Conservation (phyloP, 106 monocot genomes). For the Allium cepa region DNA sequence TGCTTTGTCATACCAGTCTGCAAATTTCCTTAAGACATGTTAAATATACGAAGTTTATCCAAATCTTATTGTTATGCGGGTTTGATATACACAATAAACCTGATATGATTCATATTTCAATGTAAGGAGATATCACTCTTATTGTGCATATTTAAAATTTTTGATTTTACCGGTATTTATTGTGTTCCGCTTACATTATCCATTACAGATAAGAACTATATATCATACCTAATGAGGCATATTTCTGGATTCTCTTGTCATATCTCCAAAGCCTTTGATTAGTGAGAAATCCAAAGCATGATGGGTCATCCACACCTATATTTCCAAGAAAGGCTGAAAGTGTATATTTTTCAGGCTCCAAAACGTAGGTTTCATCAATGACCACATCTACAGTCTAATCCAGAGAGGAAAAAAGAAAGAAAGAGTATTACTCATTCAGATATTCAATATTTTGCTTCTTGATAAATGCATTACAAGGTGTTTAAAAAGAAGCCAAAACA, state of each 20-base stretch:
- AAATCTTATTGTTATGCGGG: no score
- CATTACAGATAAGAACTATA: background rate
- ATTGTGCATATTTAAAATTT: no score
- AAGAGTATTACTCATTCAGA: no score
- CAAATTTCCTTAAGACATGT: no score
- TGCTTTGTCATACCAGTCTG: slow-evolving; percentile 18
- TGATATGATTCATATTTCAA: no score
- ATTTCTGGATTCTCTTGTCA: slow-evolving; percentile 53
- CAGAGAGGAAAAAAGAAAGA: background rate
- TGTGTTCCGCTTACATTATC: no score
- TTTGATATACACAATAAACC: no score
- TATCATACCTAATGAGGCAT: slow-evolving; percentile 36
- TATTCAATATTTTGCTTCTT: background rate
- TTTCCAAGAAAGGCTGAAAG: slow-evolving; percentile 64
- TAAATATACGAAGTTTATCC: no score
- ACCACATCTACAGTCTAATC: slow-evolving; percentile 80
- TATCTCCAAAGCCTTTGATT: slow-evolving; percentile 93
- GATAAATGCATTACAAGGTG: background rate
- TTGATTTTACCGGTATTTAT: no score
- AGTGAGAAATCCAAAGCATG: slow-evolving; percentile 57
- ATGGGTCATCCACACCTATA: slow-evolving; percentile 34
- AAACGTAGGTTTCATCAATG: slow-evolving; percentile 66
- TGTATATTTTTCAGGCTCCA: slow-evolving; percentile 52
- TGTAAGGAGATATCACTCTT: no score
- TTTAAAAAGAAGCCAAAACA: background rate